A percentile compares a stretch with the other conserved stretches of the same genome.
Conservation (phyloP, 208 protist species). For the Acanthamoeba healyi region DNA sequence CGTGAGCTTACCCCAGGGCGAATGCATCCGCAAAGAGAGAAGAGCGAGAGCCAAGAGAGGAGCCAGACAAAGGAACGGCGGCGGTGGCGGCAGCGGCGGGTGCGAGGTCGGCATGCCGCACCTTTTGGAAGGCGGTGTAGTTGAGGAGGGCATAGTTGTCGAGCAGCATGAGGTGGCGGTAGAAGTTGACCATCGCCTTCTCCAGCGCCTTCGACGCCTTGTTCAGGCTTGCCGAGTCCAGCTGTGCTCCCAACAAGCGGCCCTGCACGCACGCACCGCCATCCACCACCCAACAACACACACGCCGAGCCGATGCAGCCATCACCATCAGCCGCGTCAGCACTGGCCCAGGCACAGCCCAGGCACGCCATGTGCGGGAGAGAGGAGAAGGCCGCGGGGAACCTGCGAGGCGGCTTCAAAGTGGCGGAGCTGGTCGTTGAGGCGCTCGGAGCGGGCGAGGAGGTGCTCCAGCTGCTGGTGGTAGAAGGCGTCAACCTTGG, state of each 20-base stretch:
- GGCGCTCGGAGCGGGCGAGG: background rate
- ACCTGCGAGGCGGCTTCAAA: conserved; percentile 46
- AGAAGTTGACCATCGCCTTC: conserved; percentile 59
- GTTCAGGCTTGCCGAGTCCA: background rate
- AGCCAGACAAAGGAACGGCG: background rate
- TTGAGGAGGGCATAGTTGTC: conserved; percentile 60
- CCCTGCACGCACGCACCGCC: background rate
- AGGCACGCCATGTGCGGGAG: background rate
- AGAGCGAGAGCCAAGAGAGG: no score
- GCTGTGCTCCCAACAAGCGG: background rate
- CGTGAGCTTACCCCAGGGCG: no score
- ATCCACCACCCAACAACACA: background rate
- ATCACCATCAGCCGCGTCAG: background rate
- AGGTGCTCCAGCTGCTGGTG: conserved; percentile 52
- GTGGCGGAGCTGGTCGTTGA: conserved; percentile 44
- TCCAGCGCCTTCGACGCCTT: conserved; percentile 52
- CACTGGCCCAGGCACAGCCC: no score
- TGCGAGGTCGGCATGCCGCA: no score
- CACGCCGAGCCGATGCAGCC: no score
- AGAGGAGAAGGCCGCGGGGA: background rate
- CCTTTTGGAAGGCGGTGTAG: conserved; percentile 67
- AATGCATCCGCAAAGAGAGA: no score
- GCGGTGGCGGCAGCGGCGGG: no score
- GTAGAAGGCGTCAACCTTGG: conserved; percentile 59
- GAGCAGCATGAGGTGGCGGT: conserved; percentile 68